Percentiles rank a stretch among this genome's conserved stretches.
Evolutionary conservation across 371 early-diverging fungal genomes (phyloP).

Genomic region (Mortierella polycephala): DNA sequence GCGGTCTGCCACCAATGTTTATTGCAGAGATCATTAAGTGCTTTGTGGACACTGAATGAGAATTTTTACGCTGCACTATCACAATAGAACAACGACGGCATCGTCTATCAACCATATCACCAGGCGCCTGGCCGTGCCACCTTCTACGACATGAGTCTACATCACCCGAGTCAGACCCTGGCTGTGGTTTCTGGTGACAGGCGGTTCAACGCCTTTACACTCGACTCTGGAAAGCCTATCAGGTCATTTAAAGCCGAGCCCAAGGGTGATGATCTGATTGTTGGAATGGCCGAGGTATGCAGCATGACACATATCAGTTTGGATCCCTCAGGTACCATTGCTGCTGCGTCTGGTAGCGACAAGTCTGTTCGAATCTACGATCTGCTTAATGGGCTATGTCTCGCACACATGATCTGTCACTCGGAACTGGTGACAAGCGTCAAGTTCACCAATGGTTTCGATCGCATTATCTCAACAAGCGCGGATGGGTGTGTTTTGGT

Average conservation of each 20-base stretch:
- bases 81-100: conserved; percentile 40
- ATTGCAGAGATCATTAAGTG: too few relatives aligned
- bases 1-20: too few relatives aligned
- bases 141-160: conserved; percentile 78
- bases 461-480: conserved; percentile 76
- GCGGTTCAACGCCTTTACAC: conserved; percentile 68
- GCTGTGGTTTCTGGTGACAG: conserved; percentile 79
- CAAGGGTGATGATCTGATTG: conserved; percentile 60
- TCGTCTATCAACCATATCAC: conserved; percentile 63
- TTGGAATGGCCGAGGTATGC: conserved; percentile 63
- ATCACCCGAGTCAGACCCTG: conserved; percentile 66
- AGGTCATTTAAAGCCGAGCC: conserved; percentile 70
- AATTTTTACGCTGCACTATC: conserved; percentile 17
- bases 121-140: conserved; percentile 80
- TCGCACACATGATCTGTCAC: conserved; percentile 76
- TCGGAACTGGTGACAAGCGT: conserved; percentile 83
- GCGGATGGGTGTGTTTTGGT: conserved; percentile 85
- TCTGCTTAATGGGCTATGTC: conserved; percentile 69
- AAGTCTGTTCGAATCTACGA: conserved; percentile 82
- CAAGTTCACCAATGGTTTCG: conserved; percentile 66
- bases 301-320: conserved; percentile 73
- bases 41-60: background rate
- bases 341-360: conserved; percentile 79
- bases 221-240: conserved; percentile 77
- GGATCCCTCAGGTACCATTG: conserved; percentile 81